Percentiles rank a stretch among this genome's conserved stretches.
These are phyloP conservation scores for Scheffersomyces lignicola DNA, from an alignment of 1,139 yeast genomes.

Conservation along the genomic window DNA sequence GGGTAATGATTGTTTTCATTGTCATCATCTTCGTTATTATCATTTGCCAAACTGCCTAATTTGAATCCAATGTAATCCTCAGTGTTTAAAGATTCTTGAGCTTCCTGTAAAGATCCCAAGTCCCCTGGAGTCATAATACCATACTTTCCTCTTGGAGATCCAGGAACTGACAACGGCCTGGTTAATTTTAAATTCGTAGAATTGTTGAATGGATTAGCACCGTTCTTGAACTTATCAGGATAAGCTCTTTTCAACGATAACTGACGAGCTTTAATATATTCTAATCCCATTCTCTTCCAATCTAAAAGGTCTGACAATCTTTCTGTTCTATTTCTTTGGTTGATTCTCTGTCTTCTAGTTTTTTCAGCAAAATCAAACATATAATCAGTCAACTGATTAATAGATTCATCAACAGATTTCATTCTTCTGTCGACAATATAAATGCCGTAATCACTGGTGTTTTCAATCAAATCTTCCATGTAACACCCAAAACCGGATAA, in stretches of 20 bases:
- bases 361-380: constrained; percentile 88
- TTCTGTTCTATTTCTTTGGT: constrained; percentile 96
- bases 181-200: constrained; percentile 67
- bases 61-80: constrained; percentile 83
- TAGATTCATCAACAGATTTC: constrained; percentile 91
- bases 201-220: constrained; percentile 61
- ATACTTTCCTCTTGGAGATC: constrained; percentile 71
- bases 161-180: constrained; percentile 92
- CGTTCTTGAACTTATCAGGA: constrained; percentile 75
- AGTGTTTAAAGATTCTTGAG: constrained; percentile 66
- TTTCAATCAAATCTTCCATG: constrained; percentile 96
- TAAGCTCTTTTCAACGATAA: constrained; percentile 90
- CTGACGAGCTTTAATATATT: constrained; percentile 92
- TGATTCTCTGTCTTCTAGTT: constrained; percentile 95
- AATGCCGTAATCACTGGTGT: constrained; percentile 93
- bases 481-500: constrained; percentile 97
- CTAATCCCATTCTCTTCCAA: constrained; percentile 98
- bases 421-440: constrained; percentile 94
- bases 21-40: constrained; percentile 46
- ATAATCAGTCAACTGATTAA: constrained; percentile 83
- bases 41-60: constrained; percentile 50
- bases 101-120: constrained; percentile 93
- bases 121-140: constrained; percentile 96
- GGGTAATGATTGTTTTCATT: constrained; percentile 32
- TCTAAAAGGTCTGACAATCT: constrained; percentile 88